These are phyloP conservation scores for Colletotrichum sp. DNA, from an alignment of 2,329 filamentous ascomycete species.

Conservation along the genomic window DNA sequence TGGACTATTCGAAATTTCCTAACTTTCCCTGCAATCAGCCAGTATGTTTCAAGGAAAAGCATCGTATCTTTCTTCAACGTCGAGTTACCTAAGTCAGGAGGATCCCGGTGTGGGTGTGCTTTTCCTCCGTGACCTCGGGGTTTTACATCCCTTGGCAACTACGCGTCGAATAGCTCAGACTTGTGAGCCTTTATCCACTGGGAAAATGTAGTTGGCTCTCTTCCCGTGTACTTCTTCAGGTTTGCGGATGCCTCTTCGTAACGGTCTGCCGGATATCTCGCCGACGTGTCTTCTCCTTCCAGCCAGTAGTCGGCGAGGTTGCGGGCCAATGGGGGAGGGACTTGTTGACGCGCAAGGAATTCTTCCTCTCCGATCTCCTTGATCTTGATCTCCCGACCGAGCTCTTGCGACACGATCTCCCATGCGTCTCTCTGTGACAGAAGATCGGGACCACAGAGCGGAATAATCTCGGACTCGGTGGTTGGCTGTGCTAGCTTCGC, in stretches of 20 bases:
- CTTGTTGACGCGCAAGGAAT: neutral
- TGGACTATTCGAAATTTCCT: neutral
- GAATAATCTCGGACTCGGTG: conserved; percentile 33
- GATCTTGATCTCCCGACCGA: conserved; percentile 32
- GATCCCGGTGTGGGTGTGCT: neutral
- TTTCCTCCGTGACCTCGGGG: neutral
- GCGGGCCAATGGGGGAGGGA: neutral
- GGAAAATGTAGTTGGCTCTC: neutral
- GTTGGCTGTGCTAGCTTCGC: conserved; percentile 39
- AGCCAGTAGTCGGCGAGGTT: neutral
- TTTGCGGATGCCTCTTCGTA: neutral
- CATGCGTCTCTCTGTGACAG: conserved; percentile 33
- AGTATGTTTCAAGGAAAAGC: neutral
- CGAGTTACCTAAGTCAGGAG: neutral
- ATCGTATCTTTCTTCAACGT: neutral
- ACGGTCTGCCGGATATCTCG: neutral
- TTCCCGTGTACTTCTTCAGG: neutral
- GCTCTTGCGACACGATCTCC: conserved; percentile 29
- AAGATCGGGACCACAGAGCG: conserved; percentile 40
- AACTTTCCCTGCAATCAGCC: neutral
- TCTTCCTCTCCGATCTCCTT: conserved; percentile 1
- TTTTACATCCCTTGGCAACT: neutral
- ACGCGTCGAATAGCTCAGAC: neutral
- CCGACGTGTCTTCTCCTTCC: neutral
- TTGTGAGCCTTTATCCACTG: neutral